Evolutionary conservation across 2,329 filamentous ascomycete genomes (phyloP).

Genomic region (Cordyceps farinosa): DNA sequence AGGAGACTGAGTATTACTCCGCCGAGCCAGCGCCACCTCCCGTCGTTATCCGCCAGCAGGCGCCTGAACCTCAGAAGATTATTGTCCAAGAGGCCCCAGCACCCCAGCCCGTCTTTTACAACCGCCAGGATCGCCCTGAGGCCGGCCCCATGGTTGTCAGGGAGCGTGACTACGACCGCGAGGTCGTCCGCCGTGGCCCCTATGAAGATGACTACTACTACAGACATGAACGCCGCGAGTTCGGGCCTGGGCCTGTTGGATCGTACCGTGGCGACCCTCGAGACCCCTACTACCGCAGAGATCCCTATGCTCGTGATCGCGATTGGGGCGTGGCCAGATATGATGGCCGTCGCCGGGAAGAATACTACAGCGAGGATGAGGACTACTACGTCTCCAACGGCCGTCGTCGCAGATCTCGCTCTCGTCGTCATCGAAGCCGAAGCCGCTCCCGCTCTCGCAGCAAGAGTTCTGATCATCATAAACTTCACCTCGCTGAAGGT

Average conservation of each 20-base stretch:
- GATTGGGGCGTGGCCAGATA: slow-evolving; percentile 35
- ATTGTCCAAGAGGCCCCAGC: slow-evolving; percentile 56
- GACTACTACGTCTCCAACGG: slow-evolving; percentile 45
- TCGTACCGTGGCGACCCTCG: slow-evolving; percentile 34
- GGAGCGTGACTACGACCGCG: slow-evolving; percentile 37
- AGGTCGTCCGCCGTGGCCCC: slow-evolving; percentile 33
- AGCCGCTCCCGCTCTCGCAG: slow-evolving; percentile 48
- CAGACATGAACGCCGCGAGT: slow-evolving; percentile 43
- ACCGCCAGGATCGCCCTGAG: slow-evolving; percentile 43
- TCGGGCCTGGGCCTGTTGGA: slow-evolving; percentile 25
- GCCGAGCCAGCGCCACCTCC: slow-evolving; percentile 47
- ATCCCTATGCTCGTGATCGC: slow-evolving; percentile 31
- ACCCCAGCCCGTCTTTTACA: slow-evolving; percentile 49
- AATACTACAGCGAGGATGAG: slow-evolving; percentile 46
- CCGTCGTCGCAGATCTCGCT: slow-evolving; percentile 43
- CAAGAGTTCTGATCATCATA: slow-evolving; percentile 48
- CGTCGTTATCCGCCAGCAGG: slow-evolving; percentile 54
- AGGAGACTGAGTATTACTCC: slow-evolving; percentile 61
- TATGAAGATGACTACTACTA: slow-evolving; percentile 51
- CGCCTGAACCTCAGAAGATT: slow-evolving; percentile 55
- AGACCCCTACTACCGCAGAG: slow-evolving; percentile 25
- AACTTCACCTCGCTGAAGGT: slow-evolving; percentile 60
- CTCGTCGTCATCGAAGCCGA: slow-evolving; percentile 38
- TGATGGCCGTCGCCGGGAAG: slow-evolving; percentile 40
- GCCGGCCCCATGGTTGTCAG: slow-evolving; percentile 43